These are phyloP conservation scores for Plantago coronopus DNA, from an alignment of 305 asterid genomes.

Conservation along the genomic window DNA sequence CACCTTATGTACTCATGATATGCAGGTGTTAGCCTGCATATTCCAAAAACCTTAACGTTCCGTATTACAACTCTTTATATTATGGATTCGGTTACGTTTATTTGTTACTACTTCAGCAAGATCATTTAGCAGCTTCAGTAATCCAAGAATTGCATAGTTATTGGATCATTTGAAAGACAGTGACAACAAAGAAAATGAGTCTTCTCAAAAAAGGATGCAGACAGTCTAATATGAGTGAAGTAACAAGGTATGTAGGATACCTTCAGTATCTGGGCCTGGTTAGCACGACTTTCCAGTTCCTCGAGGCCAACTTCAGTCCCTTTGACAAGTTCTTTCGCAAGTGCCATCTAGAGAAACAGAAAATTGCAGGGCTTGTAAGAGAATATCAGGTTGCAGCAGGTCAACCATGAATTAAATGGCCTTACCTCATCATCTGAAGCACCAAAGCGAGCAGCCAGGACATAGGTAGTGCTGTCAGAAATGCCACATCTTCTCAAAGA, in stretches of 20 bases:
- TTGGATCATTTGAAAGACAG: too few species aligned
- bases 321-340: constrained; percentile 51
- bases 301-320: constrained; percentile 70
- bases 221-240: not conserved
- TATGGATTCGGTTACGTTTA: too few species aligned
- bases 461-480: constrained; percentile 64
- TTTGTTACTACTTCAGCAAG: too few species aligned
- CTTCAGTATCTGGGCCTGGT: constrained; percentile 77
- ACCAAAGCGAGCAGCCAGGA: constrained; percentile 78
- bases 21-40: too few species aligned
- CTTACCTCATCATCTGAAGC: constrained; percentile 78
- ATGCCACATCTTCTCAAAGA: constrained; percentile 87
- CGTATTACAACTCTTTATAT: too few species aligned
- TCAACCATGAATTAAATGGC: constrained; percentile 6
- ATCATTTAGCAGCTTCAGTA: too few species aligned
- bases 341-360: constrained; percentile 39
- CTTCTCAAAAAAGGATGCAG: too few species aligned
- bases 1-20: not conserved
- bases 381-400: too few species aligned
- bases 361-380: not conserved
- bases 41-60: too few species aligned
- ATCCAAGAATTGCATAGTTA: too few species aligned
- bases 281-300: constrained; percentile 64
- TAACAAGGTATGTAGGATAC: constrained; percentile 25
- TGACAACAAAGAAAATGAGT: too few species aligned